Base-by-base conservation (phyloP, 192 early-diverging fungal species). In the Backusella westeae region DNA sequence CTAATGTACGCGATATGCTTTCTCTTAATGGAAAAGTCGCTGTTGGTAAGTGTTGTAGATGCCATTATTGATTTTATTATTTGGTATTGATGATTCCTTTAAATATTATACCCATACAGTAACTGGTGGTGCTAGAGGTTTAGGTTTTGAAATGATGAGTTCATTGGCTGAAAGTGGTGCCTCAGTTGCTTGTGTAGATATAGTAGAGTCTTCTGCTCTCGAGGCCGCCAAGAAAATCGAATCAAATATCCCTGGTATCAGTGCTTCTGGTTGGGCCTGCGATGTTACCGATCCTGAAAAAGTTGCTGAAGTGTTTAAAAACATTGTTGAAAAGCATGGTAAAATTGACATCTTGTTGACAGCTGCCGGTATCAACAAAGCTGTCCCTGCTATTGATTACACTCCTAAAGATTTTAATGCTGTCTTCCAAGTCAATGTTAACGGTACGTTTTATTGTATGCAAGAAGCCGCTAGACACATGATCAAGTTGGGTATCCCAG, bases 121-220 rank as follows among this genome's bases (percentile, higher is more conserved):
- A 5, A 83, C 81, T 26, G 81, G 81, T 67, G 81, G 81, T 70
- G 81, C 81, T 34, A 63, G 81, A 65, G 81, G 81, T 63, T 49
- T 83, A 6, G 81, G 81, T 29, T 76, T 67, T 73, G 81, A 83
- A 74, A 83, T 83, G 81, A 83, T 83, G 81, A 49, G 63, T 52
- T 71, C 78, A 34, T 70, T 78, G 23, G 81, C 81, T 3, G 81
- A 83, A 63, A 70, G 69, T 44, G 81, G 81, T 29, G 81, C 81
- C 17, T 76, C 74, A 23, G 81, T 83, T 21, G 81, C 81, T 23
- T 83, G 81, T 65, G 71, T 83, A 53, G 81, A 83, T 49, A 29
- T 83, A 4, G 10, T 71, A 38, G 65, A 46, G 15, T 67, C 76
- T 21, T 63, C 56, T 8, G 75, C 78, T 38, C 21, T 69, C 23